Percentiles rank a stretch among this genome's conserved stretches.
Evolutionary conservation across 139 green algal genomes (phyloP).

Genomic region (Pleodorina starrii): DNA sequence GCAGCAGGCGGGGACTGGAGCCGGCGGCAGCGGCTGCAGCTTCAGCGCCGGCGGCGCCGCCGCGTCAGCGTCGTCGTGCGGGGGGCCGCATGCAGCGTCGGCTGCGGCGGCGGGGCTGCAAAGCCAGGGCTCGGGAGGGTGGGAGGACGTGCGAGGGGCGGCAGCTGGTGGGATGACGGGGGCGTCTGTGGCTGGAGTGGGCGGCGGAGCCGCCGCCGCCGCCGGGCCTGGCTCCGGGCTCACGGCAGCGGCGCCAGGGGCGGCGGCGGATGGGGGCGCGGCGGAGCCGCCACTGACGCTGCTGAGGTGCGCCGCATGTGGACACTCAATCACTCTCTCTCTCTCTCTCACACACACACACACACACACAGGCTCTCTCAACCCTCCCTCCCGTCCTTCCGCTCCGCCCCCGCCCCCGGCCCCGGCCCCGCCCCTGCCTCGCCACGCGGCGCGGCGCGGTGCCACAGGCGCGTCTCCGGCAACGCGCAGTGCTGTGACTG

Average conservation of each 20-base stretch:
- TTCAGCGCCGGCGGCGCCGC: background rate
- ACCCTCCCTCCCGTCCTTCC: too few relatives aligned
- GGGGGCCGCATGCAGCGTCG: background rate
- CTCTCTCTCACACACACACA: too few relatives aligned
- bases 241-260: background rate
- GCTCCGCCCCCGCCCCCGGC: background rate
- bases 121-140: background rate
- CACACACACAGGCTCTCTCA: too few relatives aligned
- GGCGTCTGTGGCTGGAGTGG: too few relatives aligned
- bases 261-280: background rate
- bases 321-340: too few relatives aligned
- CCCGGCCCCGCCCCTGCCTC: background rate
- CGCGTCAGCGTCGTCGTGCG: background rate
- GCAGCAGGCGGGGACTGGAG: background rate
- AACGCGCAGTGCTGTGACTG: conserved; percentile 92
- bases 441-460: background rate
- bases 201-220: background rate
- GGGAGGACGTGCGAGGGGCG: background rate
- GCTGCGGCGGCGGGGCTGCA: background rate
- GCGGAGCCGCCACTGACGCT: background rate
- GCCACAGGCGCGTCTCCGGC: conserved; percentile 57
- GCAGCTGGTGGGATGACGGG: background rate
- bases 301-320: background rate
- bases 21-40: background rate
- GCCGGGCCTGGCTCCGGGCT: background rate